Evolutionary conservation across 306 rosid genomes (phyloP).

Genomic region (Cyclanthera cordifolia): DNA sequence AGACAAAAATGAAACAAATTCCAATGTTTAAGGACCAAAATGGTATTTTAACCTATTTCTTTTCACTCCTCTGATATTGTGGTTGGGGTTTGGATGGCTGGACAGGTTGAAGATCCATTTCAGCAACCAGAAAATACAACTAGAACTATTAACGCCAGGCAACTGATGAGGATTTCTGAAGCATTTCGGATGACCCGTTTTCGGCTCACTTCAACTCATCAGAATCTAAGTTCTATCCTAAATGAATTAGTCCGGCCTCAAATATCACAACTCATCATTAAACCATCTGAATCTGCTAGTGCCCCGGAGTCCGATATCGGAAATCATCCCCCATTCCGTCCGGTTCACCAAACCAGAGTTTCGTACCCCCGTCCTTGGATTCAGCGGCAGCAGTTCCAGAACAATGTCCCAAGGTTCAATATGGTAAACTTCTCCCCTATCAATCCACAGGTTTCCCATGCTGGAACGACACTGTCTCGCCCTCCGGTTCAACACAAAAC

Average conservation of each 20-base stretch:
- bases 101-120: conserved; percentile 87
- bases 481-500: neutral
- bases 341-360: conserved; percentile 7
- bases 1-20: too few species aligned
- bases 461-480: neutral
- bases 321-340: conserved; percentile 22
- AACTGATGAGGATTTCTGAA: conserved; percentile 42
- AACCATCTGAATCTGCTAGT: conserved; percentile 1
- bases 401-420: neutral
- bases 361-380: neutral
- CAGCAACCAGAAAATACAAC: conserved; percentile 67
- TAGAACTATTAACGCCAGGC: conserved; percentile 38
- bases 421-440: neutral
- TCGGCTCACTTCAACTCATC: conserved; percentile 24
- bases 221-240: conserved; percentile 27
- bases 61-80: conserved; percentile 17
- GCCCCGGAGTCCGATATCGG: conserved; percentile 14
- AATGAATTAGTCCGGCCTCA: conserved; percentile 32
- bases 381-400: conserved; percentile 2
- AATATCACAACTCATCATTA: conserved; percentile 14
- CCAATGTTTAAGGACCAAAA: too few species aligned
- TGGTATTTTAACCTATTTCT: too few species aligned
- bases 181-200: conserved; percentile 27
- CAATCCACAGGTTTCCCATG: neutral
- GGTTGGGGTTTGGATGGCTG: conserved; percentile 18